phyloP scores from a whole-genome alignment of 2,329 filamentous ascomycete species.

The Tolypocladium capitatum region DNA sequence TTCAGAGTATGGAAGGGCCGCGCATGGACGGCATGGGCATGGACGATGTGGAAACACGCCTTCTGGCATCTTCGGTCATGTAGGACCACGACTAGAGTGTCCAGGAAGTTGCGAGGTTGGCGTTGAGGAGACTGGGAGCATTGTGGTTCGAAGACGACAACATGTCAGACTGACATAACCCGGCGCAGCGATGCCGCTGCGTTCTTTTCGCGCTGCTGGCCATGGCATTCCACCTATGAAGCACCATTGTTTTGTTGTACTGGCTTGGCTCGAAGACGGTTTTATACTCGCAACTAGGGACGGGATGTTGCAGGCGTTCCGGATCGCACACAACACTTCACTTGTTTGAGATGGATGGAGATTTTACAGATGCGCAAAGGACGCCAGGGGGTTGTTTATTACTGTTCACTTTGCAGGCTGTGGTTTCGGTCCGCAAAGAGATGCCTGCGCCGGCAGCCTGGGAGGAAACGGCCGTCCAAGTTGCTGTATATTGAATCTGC shows the following conservation, averaged over 20 bases:
- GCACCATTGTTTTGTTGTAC: not conserved
- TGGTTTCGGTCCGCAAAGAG: not conserved
- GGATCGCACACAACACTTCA: slow-evolving; percentile 1
- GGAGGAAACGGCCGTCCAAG: not conserved
- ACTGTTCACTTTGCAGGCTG: not conserved
- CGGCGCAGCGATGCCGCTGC: not conserved
- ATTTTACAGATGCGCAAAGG: not conserved
- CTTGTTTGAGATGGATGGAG: not conserved
- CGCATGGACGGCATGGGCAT: slow-evolving; percentile 30
- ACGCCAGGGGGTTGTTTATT: not conserved
- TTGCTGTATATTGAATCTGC: not conserved
- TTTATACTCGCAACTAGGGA: not conserved
- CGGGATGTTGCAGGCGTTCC: slow-evolving; percentile 2
- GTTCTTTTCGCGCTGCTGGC: not conserved
- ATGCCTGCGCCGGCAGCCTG: not conserved
- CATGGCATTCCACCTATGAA: not conserved
- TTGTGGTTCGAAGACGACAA: not conserved
- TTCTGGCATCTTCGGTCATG: slow-evolving; percentile 30
- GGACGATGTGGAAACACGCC: slow-evolving; percentile 30
- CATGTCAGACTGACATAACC: not conserved
- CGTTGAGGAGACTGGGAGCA: not conserved
- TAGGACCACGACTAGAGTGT: slow-evolving; percentile 13
- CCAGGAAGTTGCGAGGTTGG: not conserved
- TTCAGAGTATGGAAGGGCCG: slow-evolving; percentile 28
- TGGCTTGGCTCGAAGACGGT: not conserved